Evolutionary conservation across 495 filamentous ascomycete species (phyloP).

Genomic region (Podospora tetraspora): DNA sequence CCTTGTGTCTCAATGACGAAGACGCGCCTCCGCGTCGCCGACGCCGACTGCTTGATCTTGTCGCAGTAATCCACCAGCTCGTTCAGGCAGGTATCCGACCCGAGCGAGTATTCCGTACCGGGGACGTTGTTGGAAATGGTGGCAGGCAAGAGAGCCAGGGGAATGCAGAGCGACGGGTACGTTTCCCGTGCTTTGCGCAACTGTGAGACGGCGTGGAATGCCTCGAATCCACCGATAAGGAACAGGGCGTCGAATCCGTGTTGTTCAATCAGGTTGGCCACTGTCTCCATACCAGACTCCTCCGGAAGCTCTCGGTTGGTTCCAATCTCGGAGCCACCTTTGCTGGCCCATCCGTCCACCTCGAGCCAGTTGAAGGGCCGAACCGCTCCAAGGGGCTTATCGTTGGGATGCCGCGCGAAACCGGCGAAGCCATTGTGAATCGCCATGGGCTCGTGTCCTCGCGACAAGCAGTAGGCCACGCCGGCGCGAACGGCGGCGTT

Average conservation of each 20-base stretch:
- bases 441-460: constrained; percentile 84
- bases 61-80: constrained; percentile 96
- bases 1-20: constrained; percentile 99
- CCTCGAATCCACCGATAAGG: constrained; percentile 94
- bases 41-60: constrained; percentile 93
- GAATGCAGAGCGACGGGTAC: constrained; percentile 84
- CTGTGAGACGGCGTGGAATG: constrained; percentile 85
- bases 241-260: constrained; percentile 90
- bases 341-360: constrained; percentile 89
- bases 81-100: constrained; percentile 95
- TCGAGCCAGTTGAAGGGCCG: constrained; percentile 86
- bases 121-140: constrained; percentile 99
- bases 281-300: constrained; percentile 73
- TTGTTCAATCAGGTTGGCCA: constrained; percentile 77
- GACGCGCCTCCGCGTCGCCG: constrained; percentile 81
- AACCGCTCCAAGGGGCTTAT: constrained; percentile 75
- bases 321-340: constrained; percentile 95
- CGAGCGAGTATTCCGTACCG: constrained; percentile 93
- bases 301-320: constrained; percentile 89
- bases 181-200: constrained; percentile 71
- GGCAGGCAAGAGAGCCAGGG: constrained; percentile 87
- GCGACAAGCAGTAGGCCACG: constrained; percentile 91
- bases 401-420: constrained; percentile 81
- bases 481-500: constrained; percentile 94
- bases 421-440: constrained; percentile 98